These are phyloP conservation scores for Drosera spatulata DNA, from an alignment of 179 eudicot genomes.

Conservation along the genomic window DNA sequence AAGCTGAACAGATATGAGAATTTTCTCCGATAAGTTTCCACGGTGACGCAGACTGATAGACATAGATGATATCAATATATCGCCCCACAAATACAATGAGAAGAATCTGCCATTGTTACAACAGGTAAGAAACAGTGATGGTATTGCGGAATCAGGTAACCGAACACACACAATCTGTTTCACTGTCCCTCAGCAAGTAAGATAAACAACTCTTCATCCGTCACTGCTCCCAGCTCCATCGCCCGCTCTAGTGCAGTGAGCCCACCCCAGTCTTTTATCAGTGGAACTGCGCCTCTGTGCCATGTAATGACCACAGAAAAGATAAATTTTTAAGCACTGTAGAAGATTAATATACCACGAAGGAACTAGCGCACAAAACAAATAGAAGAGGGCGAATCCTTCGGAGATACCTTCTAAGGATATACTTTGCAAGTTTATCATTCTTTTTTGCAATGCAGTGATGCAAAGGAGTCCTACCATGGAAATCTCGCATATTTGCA, in stretches of 20 bases:
- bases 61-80: no score
- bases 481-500: slow-evolving; percentile 65
- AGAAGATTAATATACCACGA: no score
- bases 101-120: no score
- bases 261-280: slow-evolving; percentile 85
- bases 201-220: slow-evolving; percentile 81
- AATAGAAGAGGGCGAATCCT: neutral
- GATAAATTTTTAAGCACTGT: no score
- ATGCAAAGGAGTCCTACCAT: slow-evolving; percentile 91
- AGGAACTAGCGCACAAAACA: neutral
- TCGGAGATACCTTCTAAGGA: slow-evolving; percentile 66
- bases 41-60: no score
- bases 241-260: slow-evolving; percentile 75
- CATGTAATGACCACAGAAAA: neutral
- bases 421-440: slow-evolving; percentile 67
- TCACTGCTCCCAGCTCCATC: slow-evolving; percentile 94
- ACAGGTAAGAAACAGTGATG: no score
- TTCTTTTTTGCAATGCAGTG: slow-evolving; percentile 68
- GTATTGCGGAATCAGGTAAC: no score
- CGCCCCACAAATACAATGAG: no score
- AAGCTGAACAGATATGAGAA: no score
- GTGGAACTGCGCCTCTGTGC: slow-evolving; percentile 67
- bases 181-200: slow-evolving; percentile 64
- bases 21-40: no score
- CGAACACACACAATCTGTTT: neutral